These are phyloP conservation scores for Allium fistulosum DNA, from an alignment of 106 monocot species.

Conservation along the genomic window DNA sequence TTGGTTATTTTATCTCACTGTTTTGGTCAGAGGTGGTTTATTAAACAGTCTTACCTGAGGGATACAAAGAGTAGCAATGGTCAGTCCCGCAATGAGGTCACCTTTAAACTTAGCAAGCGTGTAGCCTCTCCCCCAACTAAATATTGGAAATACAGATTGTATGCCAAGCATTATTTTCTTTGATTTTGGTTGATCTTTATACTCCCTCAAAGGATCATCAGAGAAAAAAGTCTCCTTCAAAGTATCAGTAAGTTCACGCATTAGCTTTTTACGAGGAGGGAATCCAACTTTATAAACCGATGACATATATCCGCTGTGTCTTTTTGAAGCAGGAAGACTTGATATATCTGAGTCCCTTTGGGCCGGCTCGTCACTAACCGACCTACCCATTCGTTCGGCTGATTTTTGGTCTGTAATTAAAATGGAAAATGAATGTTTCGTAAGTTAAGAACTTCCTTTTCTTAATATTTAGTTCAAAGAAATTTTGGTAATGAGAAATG, in stretches of 20 bases:
- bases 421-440: not conserved
- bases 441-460: too few relatives aligned
- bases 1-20: too few relatives aligned
- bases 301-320: not conserved
- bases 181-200: constrained; percentile 58
- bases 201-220: constrained; percentile 75
- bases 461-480: not conserved
- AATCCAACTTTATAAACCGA: constrained; percentile 49
- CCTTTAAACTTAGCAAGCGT: constrained; percentile 56
- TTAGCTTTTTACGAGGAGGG: constrained; percentile 42
- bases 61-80: constrained; percentile 92
- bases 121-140: constrained; percentile 72
- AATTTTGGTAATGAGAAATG: not conserved
- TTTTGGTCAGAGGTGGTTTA: too few relatives aligned
- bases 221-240: constrained; percentile 79
- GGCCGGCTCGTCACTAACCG: constrained; percentile 12
- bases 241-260: constrained; percentile 30
- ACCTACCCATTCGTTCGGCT: constrained; percentile 5
- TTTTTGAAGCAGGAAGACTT: constrained; percentile 11
- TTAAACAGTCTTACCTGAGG: constrained; percentile 54
- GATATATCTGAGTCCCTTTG: constrained; percentile 16
- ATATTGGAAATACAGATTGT: constrained; percentile 62
- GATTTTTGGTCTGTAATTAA: not conserved
- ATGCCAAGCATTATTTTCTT: constrained; percentile 56
- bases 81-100: constrained; percentile 85